phyloP scores from a whole-genome alignment of 2,329 filamentous ascomycete genomes.

The Claviceps cyperi region DNA sequence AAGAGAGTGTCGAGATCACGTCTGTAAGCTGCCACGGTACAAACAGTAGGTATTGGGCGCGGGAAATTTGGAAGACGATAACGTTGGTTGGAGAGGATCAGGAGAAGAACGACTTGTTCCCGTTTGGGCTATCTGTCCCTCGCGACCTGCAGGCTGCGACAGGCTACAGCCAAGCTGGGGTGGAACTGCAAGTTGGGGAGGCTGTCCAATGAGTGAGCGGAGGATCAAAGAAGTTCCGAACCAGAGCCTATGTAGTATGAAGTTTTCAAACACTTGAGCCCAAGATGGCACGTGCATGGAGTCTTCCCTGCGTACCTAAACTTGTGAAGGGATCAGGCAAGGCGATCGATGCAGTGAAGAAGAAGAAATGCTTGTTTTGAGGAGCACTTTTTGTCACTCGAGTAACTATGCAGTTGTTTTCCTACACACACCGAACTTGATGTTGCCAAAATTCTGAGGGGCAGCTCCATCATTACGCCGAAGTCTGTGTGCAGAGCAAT shows the following conservation, averaged over 20 bases:
- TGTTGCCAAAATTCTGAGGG: no score
- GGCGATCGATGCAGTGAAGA: neutral
- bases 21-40: conserved; percentile 14
- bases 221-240: conserved; percentile 11
- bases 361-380: no score
- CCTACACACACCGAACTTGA: no score
- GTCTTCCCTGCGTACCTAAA: neutral
- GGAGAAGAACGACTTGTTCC: conserved; percentile 10
- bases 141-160: conserved; percentile 7
- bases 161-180: conserved; percentile 3
- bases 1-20: conserved; percentile 9
- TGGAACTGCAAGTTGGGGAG: conserved; percentile 4
- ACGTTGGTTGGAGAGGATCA: conserved; percentile 7
- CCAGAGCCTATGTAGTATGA: neutral
- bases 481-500: no score
- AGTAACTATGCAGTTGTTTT: no score
- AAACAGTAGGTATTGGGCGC: conserved; percentile 13
- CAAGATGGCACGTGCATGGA: neutral
- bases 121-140: conserved; percentile 21
- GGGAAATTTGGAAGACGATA: conserved; percentile 5
- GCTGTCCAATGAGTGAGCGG: conserved; percentile 8
- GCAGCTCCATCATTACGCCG: no score
- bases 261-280: neutral
- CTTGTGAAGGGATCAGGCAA: neutral
- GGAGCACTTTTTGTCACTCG: no score